Evolutionary conservation across 805 yeast genomes (phyloP).

Genomic region (Metschnikowia bowlesiae): DNA sequence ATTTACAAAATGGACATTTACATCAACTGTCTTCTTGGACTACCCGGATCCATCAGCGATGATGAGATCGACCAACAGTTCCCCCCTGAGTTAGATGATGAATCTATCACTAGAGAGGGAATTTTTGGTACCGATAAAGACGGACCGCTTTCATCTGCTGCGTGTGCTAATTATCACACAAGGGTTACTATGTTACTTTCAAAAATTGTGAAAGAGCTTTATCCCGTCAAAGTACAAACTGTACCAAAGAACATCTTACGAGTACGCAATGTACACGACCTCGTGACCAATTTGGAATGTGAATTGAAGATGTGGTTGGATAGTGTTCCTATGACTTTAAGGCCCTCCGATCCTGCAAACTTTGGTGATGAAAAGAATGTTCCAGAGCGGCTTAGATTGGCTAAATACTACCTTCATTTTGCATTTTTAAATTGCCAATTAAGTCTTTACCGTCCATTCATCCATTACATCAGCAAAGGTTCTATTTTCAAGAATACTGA

Average conservation of each 20-base stretch:
- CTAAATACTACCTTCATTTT: constrained; percentile 68
- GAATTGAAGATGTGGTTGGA: constrained; percentile 72
- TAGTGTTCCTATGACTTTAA: constrained; percentile 63
- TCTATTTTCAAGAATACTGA: constrained; percentile 34
- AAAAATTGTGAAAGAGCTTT: constrained; percentile 65
- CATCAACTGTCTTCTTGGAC: constrained; percentile 79
- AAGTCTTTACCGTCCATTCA: constrained; percentile 81
- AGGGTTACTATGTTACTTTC: constrained; percentile 65
- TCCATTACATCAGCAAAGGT: constrained; percentile 71
- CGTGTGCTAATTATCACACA: constrained; percentile 83
- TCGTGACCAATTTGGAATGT: constrained; percentile 59
- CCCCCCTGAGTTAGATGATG: constrained; percentile 83
- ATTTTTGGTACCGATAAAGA: constrained; percentile 46
- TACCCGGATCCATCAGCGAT: constrained; percentile 72
- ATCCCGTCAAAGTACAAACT: constrained; percentile 57
- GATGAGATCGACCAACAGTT: constrained; percentile 85
- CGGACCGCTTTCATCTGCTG: constrained; percentile 60
- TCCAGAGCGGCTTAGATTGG: constrained; percentile 60
- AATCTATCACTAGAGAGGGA: constrained; percentile 67
- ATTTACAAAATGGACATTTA: constrained; percentile 88
- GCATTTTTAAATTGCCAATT: constrained; percentile 75
- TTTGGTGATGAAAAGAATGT: constrained; percentile 16
- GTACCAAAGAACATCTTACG: constrained; percentile 7
- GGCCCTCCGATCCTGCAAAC: constrained; percentile 61
- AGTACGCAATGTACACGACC: constrained; percentile 33